Conservation (phyloP, 805 yeast genomes). For the Ogataea kodamae region DNA sequence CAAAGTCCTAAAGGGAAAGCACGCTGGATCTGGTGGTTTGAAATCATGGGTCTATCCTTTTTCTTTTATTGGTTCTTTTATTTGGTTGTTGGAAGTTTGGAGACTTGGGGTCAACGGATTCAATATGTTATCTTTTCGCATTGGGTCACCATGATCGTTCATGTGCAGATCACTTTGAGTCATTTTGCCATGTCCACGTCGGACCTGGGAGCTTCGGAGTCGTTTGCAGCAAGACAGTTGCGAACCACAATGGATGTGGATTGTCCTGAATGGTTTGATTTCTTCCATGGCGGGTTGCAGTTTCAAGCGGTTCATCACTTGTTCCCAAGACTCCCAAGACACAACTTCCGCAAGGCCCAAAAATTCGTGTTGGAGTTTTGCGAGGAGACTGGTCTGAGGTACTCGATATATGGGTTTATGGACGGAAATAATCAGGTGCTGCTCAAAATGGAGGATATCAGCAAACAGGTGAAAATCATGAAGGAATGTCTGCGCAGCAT, state of each 20-base stretch:
- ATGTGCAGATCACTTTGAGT: conserved; percentile 84
- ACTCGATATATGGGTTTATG: conserved; percentile 80
- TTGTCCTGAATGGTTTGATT: conserved; percentile 91
- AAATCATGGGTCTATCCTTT: conserved; percentile 61
- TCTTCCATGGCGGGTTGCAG: conserved; percentile 87
- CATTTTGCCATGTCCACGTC: conserved; percentile 94
- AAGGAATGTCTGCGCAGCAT: conserved; percentile 68
- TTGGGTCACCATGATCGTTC: conserved; percentile 84
- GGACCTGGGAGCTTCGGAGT: conserved; percentile 76
- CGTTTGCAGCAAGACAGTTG: conserved; percentile 74
- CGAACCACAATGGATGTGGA: conserved; percentile 95
- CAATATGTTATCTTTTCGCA: conserved; percentile 70
- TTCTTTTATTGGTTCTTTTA: conserved; percentile 85
- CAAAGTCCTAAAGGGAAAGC: conserved; percentile 83
- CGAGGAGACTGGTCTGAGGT: conserved; percentile 67
- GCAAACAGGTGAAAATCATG: conserved; percentile 73
- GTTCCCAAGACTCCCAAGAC: conserved; percentile 86
- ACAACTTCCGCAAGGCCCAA: conserved; percentile 76
- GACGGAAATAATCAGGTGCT: conserved; percentile 74
- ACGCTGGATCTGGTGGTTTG: conserved; percentile 82
- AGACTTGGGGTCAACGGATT: conserved; percentile 51
- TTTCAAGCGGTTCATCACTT: conserved; percentile 89
- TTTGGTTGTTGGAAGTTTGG: conserved; percentile 50
- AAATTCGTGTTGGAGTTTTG: conserved; percentile 71
- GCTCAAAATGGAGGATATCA: conserved; percentile 66